Conservation (phyloP, 768 basidiomycete species). For the Mycena vulgaris region DNA sequence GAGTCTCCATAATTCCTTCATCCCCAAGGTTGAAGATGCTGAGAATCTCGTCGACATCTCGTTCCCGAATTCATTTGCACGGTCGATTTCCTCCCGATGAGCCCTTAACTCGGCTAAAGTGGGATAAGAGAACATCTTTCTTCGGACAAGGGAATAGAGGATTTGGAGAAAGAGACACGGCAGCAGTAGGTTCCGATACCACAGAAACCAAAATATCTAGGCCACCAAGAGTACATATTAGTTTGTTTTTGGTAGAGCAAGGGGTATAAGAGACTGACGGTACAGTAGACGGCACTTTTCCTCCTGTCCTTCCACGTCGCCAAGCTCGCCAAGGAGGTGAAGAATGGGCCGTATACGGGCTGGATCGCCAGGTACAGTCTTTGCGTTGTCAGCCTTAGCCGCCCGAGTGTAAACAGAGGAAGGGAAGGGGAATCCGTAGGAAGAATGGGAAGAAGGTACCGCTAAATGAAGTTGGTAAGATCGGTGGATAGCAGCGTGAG, state of each 20-base stretch:
- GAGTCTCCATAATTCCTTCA: conserved; percentile 70
- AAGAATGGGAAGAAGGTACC: conserved; percentile 62
- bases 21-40: conserved; percentile 59
- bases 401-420: conserved; percentile 68
- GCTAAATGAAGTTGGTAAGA: conserved; percentile 39
- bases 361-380: conserved; percentile 69
- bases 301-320: conserved; percentile 70
- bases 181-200: conserved; percentile 72
- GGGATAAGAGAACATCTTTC: conserved; percentile 69
- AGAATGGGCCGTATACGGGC: conserved; percentile 65
- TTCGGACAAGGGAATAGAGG: conserved; percentile 63
- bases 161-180: conserved; percentile 66
- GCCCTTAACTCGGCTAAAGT: conserved; percentile 67
- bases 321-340: conserved; percentile 55
- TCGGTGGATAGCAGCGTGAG: conserved; percentile 7
- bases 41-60: conserved; percentile 63
- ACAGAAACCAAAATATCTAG: conserved; percentile 78
- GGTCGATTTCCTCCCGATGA: conserved; percentile 63
- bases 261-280: conserved; percentile 44
- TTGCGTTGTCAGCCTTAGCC: conserved; percentile 66
- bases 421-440: conserved; percentile 57
- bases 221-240: neutral
- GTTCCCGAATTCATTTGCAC: conserved; percentile 68
- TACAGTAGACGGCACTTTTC: conserved; percentile 65
- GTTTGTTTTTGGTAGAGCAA: neutral